Base-by-base conservation (phyloP, 2,329 filamentous ascomycete genomes). In the Magnaporthiopsis rhizophila region DNA sequence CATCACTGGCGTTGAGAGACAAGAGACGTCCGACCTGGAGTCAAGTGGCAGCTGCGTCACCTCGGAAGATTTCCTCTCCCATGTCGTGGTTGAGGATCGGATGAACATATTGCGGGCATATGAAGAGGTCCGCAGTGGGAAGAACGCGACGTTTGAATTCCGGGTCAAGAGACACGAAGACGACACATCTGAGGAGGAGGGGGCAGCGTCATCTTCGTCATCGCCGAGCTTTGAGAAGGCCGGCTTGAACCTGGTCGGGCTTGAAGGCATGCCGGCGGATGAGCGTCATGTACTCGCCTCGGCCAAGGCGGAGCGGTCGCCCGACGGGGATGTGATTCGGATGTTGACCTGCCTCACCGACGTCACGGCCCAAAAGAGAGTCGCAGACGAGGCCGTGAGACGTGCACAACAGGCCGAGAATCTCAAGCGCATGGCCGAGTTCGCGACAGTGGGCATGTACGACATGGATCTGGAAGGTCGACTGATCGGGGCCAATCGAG, bases 391-490 rank as follows among this genome's bases (percentile, higher is more conserved):
- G 64, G 81, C 81, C 0, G 74, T 80, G 32, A 75, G 77, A 24
- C 75, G 80, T 59, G 80, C 81, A 2, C 81, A 82, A 67, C 79
- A 83, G 65, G 79, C 80, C 9, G 79, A 81, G 67, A 83, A 83
- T 65, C 73, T 84, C 34, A 82, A 82, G 69, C 78, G 81, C 58
- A 82, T 84, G 74, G 80, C 81, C 9, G 80, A 84, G 68, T 78
- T 80, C 62, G 81, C 81, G 5, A 83, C 81, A 0, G 81, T 84
- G 13, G 81, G 81, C 63, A 80, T 84, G 79, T 84, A 82, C 67
- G 81, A 83, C 62, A 81, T 83, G 73, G 77, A 80, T 65, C 73
- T 79, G n/a, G 76, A 80, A 30, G 81, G 81, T 15, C 77, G 78
- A 3, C 71, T 84, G 9, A 71, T 83, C 3, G 78, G 79, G 30